Conservation (phyloP, 2,329 filamentous ascomycete species). For the Xylaria hypoxylon region DNA sequence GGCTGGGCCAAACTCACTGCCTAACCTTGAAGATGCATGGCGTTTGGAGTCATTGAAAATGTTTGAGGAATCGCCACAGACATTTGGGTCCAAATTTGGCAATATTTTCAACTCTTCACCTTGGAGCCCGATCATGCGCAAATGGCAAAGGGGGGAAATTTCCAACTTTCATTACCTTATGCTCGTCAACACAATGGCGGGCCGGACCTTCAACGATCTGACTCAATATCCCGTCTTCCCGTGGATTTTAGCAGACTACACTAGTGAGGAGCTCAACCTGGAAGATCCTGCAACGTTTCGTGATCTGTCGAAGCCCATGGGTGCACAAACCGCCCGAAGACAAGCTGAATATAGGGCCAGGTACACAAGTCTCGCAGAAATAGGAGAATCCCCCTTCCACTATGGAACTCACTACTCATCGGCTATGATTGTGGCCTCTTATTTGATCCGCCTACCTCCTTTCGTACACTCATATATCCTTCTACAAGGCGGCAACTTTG, state of each 20-base stretch:
- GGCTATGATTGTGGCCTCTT: conserved; percentile 98
- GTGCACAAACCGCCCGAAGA: conserved; percentile 81
- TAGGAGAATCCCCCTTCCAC: conserved; percentile 93
- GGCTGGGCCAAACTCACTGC: conserved; percentile 73
- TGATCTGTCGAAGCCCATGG: conserved; percentile 96
- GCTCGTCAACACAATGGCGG: conserved; percentile 97
- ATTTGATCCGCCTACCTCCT: conserved; percentile 92
- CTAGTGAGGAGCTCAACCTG: conserved; percentile 90
- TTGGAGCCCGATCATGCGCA: conserved; percentile 85
- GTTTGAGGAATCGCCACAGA: conserved; percentile 68
- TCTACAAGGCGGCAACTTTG: conserved; percentile 94
- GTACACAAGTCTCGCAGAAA: conserved; percentile 89
- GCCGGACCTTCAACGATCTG: conserved; percentile 95
- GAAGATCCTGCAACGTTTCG: conserved; percentile 86
- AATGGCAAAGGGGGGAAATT: conserved; percentile 93
- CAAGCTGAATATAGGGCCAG: conserved; percentile 84
- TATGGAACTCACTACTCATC: conserved; percentile 99
- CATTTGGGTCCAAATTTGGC: conserved; percentile 87
- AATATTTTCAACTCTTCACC: conserved; percentile 89
- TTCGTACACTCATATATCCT: conserved; percentile 96
- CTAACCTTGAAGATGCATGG: conserved; percentile 90
- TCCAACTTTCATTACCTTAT: conserved; percentile 99
- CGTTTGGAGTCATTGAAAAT: conserved; percentile 85
- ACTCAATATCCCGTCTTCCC: conserved; percentile 99
- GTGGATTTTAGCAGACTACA: conserved; percentile 96